Conservation (phyloP, 192 early-diverging fungal species). For the Coemansia sp. region DNA sequence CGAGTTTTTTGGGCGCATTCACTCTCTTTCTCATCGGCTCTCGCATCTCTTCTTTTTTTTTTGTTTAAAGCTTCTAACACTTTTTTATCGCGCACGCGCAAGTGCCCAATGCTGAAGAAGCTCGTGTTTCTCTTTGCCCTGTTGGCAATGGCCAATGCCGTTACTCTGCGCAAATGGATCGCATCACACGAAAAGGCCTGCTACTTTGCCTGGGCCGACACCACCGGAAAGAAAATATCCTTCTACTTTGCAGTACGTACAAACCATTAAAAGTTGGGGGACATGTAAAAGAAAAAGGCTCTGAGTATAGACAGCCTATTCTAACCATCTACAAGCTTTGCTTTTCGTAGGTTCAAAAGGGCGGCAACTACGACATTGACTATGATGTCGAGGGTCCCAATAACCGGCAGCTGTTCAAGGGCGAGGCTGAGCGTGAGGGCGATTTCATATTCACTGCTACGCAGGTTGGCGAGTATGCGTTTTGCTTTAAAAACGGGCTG, state of each 20-base stretch:
- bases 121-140: slow-evolving; percentile 47
- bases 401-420: slow-evolving; percentile 64
- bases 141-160: slow-evolving; percentile 51
- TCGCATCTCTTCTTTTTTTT: not conserved
- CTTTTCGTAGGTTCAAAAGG: slow-evolving; percentile 79
- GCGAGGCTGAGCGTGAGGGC: slow-evolving; percentile 88
- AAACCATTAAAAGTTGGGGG: not conserved
- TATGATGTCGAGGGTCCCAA: slow-evolving; percentile 81
- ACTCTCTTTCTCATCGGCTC: not conserved
- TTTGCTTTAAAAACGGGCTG: slow-evolving; percentile 96
- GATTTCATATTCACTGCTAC: slow-evolving; percentile 92
- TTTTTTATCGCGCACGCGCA: not conserved
- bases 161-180: slow-evolving; percentile 82
- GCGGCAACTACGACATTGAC: slow-evolving; percentile 97
- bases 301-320: not conserved
- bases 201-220: slow-evolving; percentile 80
- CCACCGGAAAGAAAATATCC: slow-evolving; percentile 84
- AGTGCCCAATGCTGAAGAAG: slow-evolving; percentile 37
- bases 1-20: slow-evolving; percentile 2
- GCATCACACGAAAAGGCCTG: slow-evolving; percentile 88
- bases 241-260: slow-evolving; percentile 97
- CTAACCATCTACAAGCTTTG: too few species aligned
- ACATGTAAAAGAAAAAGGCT: too few species aligned
- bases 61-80: too few species aligned
- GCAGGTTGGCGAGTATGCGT: slow-evolving; percentile 85